Evolutionary conservation across 2,329 filamentous ascomycete genomes (phyloP).

Genomic region (Alternaria metachromatica): DNA sequence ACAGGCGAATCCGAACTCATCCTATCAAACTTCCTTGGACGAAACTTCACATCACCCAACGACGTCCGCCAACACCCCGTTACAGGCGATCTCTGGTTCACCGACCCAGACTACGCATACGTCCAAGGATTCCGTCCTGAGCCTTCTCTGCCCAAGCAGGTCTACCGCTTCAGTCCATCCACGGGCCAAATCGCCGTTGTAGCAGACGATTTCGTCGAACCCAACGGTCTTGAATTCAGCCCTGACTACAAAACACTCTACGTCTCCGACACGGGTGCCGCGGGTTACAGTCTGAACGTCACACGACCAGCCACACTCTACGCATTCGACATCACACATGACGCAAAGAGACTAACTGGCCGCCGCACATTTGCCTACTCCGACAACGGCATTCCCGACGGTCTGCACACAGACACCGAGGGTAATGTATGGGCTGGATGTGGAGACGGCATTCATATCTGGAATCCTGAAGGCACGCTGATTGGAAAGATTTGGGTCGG

Average conservation of each 20-base stretch:
- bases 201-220: constrained; percentile 51
- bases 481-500: constrained; percentile 66
- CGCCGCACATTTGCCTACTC: constrained; percentile 62
- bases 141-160: constrained; percentile 42
- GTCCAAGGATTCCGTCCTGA: constrained; percentile 40
- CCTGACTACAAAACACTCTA: constrained; percentile 55
- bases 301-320: constrained; percentile 53
- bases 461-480: constrained; percentile 57
- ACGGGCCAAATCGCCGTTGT: constrained; percentile 52
- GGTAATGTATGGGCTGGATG: constrained; percentile 65
- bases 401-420: constrained; percentile 60
- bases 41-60: constrained; percentile 54
- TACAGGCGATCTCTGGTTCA: constrained; percentile 59
- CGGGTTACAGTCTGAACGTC: constrained; percentile 37
- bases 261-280: constrained; percentile 57
- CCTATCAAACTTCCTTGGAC: constrained; percentile 57
- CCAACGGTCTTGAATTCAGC: constrained; percentile 56
- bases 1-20: constrained; percentile 52
- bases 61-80: constrained; percentile 52
- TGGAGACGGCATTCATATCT: constrained; percentile 63
- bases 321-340: constrained; percentile 50
- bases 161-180: constrained; percentile 53
- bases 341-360: constrained; percentile 45
- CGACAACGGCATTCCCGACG: constrained; percentile 64
- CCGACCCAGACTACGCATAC: constrained; percentile 51